Percentiles rank a stretch among this genome's conserved stretches.
These are phyloP conservation scores for Thraustochytrium striatum DNA, from an alignment of 352 stramenopile genomes.

Conservation along the genomic window DNA sequence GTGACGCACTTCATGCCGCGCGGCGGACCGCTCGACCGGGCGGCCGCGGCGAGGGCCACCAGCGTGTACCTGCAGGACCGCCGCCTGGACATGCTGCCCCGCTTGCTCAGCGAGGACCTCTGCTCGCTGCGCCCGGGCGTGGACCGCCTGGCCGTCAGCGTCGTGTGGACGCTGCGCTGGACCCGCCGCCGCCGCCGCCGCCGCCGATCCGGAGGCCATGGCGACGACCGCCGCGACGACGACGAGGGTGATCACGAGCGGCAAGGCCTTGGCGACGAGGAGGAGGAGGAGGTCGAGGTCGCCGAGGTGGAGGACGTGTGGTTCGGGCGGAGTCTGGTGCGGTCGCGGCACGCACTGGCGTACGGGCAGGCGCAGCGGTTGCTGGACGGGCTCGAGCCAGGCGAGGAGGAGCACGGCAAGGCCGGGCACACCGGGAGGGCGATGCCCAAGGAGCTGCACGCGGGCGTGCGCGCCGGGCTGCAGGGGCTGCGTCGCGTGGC, in stretches of 20 bases:
- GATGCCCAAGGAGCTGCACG: background rate
- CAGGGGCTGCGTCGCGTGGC: conserved; percentile 68
- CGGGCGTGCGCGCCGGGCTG: conserved; percentile 29
- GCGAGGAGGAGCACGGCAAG: background rate
- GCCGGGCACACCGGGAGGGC: conserved; percentile 27
- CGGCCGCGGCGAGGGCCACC: conserved; percentile 71
- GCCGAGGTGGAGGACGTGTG: conserved; percentile 63
- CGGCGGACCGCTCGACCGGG: conserved; percentile 86
- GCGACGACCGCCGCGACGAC: background rate
- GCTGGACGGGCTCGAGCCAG: conserved; percentile 66
- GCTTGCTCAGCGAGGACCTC: conserved; percentile 91
- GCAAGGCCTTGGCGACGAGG: background rate
- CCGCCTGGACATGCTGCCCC: conserved; percentile 96
- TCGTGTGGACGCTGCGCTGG: conserved; percentile 68
- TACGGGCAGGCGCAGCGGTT: conserved; percentile 95
- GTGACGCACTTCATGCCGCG: conserved; percentile 96
- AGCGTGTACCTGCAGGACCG: conserved; percentile 64
- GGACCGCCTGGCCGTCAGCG: conserved; percentile 73
- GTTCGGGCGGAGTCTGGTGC: conserved; percentile 96
- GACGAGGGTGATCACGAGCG: no score
- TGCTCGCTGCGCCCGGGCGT: conserved; percentile 84
- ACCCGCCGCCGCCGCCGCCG: no score
- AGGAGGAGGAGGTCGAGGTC: background rate
- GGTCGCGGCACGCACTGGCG: conserved; percentile 86
- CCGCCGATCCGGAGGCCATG: no score